phyloP scores from a whole-genome alignment of 2,329 filamentous ascomycete genomes.

The Pseudogymnoascus sp. region DNA sequence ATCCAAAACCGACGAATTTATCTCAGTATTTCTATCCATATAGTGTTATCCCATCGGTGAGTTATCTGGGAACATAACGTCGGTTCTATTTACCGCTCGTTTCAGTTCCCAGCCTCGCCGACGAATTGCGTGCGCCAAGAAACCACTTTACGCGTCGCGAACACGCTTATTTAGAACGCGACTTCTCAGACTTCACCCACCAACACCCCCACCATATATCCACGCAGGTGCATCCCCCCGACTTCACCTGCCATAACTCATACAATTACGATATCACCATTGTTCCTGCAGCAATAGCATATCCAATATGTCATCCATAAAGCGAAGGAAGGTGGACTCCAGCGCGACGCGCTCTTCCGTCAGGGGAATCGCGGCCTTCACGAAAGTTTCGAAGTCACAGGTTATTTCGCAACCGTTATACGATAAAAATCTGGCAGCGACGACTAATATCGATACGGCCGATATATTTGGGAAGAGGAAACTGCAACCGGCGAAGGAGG shows the following conservation, averaged over 20 bases:
- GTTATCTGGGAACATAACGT: neutral
- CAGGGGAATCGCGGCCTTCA: slow-evolving; percentile 35
- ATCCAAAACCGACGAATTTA: neutral
- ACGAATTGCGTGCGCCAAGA: neutral
- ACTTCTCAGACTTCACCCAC: neutral
- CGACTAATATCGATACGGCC: slow-evolving; percentile 22
- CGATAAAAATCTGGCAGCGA: slow-evolving; percentile 27
- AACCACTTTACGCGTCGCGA: slow-evolving; percentile 7
- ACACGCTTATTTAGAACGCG: slow-evolving; percentile 2
- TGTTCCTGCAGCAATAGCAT: slow-evolving; percentile 15
- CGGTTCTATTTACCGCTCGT: neutral
- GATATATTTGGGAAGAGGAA: slow-evolving; percentile 29
- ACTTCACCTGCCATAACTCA: slow-evolving; percentile 16
- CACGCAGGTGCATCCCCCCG: neutral
- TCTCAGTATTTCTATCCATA: neutral
- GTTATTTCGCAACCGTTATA: slow-evolving; percentile 25
- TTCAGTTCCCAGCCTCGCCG: neutral
- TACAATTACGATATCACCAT: slow-evolving; percentile 16
- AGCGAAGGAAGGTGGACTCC: slow-evolving; percentile 24
- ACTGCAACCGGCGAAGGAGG: slow-evolving; percentile 16
- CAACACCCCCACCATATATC: neutral
- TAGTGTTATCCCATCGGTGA: neutral
- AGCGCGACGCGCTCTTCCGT: slow-evolving; percentile 24
- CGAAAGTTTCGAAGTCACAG: slow-evolving; percentile 36
- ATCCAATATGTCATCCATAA: slow-evolving; percentile 24